Evolutionary conservation across 192 early-diverging fungal species (phyloP).

Genomic region (Coemansia sp.): DNA sequence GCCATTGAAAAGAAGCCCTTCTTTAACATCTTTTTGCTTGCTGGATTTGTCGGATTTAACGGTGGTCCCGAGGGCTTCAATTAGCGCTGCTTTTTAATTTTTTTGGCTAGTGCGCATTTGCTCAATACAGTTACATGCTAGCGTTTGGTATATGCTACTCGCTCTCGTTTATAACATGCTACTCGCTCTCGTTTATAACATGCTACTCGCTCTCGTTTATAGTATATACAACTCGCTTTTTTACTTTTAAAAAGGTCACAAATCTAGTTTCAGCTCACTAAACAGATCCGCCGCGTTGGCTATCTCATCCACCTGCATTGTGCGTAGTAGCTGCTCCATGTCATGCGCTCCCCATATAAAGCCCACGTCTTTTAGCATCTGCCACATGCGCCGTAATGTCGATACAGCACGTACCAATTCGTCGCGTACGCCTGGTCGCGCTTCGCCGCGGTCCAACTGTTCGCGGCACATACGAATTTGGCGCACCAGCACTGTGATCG

Average conservation of each 20-base stretch:
- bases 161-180: not conserved
- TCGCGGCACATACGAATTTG: slow-evolving; percentile 35
- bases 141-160: not conserved
- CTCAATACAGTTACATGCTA: too few species aligned
- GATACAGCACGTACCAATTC: slow-evolving; percentile 13
- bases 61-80: slow-evolving; percentile 53
- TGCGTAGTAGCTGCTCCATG: slow-evolving; percentile 41
- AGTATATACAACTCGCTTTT: not conserved
- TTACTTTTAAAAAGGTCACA: not conserved
- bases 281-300: slow-evolving; percentile 40
- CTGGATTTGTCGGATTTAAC: slow-evolving; percentile 79
- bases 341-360: slow-evolving; percentile 40
- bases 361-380: slow-evolving; percentile 42
- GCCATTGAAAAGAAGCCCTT: slow-evolving; percentile 90
- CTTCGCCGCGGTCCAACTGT: slow-evolving; percentile 1
- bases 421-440: not conserved
- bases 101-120: too few species aligned
- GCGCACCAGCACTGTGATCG: slow-evolving; percentile 46
- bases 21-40: slow-evolving; percentile 83
- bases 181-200: not conserved
- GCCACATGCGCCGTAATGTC: slow-evolving; percentile 40
- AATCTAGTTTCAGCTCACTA: slow-evolving; percentile 14
- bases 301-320: slow-evolving; percentile 52
- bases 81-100: slow-evolving; percentile 1
- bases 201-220: not conserved